Evolutionary conservation across 2,329 filamentous ascomycete species (phyloP), one percentile per base, ranked within the genome.

Genomic region (Aspergillus quadrilineatus): DNA sequence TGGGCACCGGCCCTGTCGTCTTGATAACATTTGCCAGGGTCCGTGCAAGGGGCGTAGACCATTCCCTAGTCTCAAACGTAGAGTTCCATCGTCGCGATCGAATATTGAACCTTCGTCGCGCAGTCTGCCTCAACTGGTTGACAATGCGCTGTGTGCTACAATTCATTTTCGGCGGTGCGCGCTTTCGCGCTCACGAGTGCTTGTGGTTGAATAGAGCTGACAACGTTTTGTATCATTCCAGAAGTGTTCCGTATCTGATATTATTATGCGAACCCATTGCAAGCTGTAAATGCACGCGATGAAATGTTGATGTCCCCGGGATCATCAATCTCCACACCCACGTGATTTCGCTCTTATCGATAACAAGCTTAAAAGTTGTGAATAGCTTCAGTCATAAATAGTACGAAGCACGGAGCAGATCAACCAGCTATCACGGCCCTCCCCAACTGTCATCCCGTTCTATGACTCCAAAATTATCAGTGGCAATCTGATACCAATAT

Each of bases 41-140:
- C 72, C 94, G 93, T 6, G 93, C 92, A 59, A 99, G 77, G 12
- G 93, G 92, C 3, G 93, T 99, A 2, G 92, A 96, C 92, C 92
- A 97, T 79, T 89, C 78, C 60, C 88, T 82, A 34, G 72, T 67
- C 36, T 68, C 66, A 32, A 68, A 73, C 48, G 70, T 71, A 32
- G 69, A 72, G 59, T 63, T 69, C 50, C 65, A 73, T 70, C 71
- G 68, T 50, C 60, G 60, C 28, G 59, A 55, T 44, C 53, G 59
- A 57, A 53, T 54, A 26, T 45, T 51, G 37, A 65, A 53, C 30
- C 50, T 53, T 47, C 59, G 48, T 34, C 55, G 62, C 52, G 58
- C 60, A 53, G 61, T 60, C 57, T 56, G 62, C 39, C 61, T 62
- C n/a, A 65, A 48, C 52, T 65, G 66, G 58, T 62, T 65, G 58